Evolutionary conservation across 2,329 filamentous ascomycete genomes (phyloP).

Genomic region (Aspergillus latus): DNA sequence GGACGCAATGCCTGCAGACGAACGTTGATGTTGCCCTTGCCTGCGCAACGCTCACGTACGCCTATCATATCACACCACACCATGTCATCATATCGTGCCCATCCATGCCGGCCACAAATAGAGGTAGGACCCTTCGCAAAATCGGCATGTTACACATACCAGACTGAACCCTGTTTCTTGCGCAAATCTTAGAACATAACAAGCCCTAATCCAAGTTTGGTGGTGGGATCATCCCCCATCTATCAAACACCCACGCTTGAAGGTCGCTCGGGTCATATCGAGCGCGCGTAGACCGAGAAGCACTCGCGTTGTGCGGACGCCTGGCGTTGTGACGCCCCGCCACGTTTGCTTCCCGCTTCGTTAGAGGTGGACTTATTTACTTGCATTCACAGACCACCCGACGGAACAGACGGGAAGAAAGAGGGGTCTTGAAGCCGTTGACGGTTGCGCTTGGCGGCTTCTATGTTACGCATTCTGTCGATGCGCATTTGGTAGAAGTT

Average conservation of each 20-base stretch:
- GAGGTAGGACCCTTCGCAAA: slow-evolving; percentile 1
- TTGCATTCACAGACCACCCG: slow-evolving; percentile 44
- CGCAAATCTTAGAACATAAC: not conserved
- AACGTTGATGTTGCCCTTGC: not conserved
- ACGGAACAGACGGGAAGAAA: slow-evolving; percentile 83
- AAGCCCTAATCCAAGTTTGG: not conserved
- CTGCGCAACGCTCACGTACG: not conserved
- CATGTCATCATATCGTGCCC: not conserved
- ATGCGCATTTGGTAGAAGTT: slow-evolving; percentile 84
- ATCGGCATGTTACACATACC: slow-evolving; percentile 11
- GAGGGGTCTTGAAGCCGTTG: slow-evolving; percentile 76
- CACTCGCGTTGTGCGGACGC: not conserved
- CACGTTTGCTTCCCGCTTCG: not conserved
- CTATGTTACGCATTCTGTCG: slow-evolving; percentile 73
- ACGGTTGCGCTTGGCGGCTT: slow-evolving; percentile 75
- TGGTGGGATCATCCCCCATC: not conserved
- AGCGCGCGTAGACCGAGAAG: not conserved
- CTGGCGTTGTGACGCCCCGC: not conserved
- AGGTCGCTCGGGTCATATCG: not conserved
- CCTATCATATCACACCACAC: not conserved
- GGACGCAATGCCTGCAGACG: not conserved
- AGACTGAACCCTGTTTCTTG: not conserved
- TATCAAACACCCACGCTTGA: not conserved
- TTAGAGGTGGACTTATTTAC: not conserved
- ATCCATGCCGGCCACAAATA: not conserved